Evolutionary conservation across 805 yeast species (phyloP), one percentile per base, ranked within the genome.

Genomic region (Wickerhamomyces ciferrii): DNA sequence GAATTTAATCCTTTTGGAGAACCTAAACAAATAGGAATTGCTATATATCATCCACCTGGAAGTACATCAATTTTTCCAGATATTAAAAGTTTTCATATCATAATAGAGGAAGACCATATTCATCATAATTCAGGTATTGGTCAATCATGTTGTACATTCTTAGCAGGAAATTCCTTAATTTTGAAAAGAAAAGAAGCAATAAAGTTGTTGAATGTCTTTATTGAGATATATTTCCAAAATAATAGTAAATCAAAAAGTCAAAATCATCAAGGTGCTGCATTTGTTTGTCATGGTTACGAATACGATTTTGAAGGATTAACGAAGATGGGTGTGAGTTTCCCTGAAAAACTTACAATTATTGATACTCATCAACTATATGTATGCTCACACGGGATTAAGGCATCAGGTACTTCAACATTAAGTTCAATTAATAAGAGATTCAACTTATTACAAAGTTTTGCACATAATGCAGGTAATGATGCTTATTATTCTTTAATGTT

Each of bases 401-500:
- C 65, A n/a, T n/a, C n/a, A 32, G 76, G 77, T 7, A 31, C 17
- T 5, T 15, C 18, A 2, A 65, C 71, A 3, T 58, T 84, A 41
- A 69, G 76, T 15, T 72, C 71, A 19, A 60, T 77, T 0, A 63
- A 83, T n/a, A 61, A 76, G 35, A 58, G 70, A 41, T 62, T 79
- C 42, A 66, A 67, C 24, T 69, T 84, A 7, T 84, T 87, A 1
- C 80, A 79, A 55, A 73, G 81, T 1, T 72, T 69, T 51, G 63
- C 83, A 40, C 90, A 84, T 58, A 84, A 84, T 58, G 90, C 85
- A 2, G 87, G 82, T 3, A 84, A 84, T 55, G 91, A 84, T 60
- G 79, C 87, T 5, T 78, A 80, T 54, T 81, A 72, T 51, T 83
- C 90, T 0, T 60, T 83, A 42, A 46, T 75, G 31, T 66, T 77